Percentiles rank a stretch among this genome's conserved stretches.
Conservation (phyloP, 2,329 filamentous ascomycete species). For the Plenodomus lindquistii region DNA sequence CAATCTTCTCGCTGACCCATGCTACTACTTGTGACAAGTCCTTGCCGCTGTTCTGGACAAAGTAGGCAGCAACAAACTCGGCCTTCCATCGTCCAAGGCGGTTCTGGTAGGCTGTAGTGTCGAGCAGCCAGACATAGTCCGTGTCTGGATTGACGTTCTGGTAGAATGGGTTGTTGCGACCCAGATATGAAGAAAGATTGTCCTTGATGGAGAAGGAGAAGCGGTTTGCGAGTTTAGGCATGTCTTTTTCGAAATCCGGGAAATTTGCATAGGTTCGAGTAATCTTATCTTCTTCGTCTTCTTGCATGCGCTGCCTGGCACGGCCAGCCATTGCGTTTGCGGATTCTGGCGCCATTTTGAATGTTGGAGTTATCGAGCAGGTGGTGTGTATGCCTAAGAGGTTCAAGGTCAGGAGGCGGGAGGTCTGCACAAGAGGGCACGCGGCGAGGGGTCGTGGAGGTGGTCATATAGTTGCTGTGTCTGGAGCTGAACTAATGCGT, state of each 20-base stretch:
- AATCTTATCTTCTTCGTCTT: conserved; percentile 39
- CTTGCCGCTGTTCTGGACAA: conserved; percentile 71
- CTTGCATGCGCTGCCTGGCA: conserved; percentile 33
- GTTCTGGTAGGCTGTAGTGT: conserved; percentile 79
- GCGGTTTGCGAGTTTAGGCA: conserved; percentile 39
- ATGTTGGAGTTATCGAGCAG: conserved; percentile 8
- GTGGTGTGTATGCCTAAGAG: conserved; percentile 25
- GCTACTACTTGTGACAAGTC: conserved; percentile 70
- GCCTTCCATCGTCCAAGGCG: conserved; percentile 67
- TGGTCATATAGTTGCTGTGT: conserved; percentile 22
- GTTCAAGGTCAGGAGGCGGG: conserved; percentile 37
- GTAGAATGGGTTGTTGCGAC: conserved; percentile 44
- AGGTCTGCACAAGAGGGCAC: conserved; percentile 39
- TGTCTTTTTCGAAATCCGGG: conserved; percentile 40
- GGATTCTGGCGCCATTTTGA: conserved; percentile 35
- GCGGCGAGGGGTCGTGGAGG: conserved; percentile 20
- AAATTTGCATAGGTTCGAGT: conserved; percentile 36
- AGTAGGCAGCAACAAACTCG: conserved; percentile 82
- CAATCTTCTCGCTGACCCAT: conserved; percentile 70
- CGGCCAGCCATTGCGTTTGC: conserved; percentile 32
- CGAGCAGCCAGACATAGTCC: conserved; percentile 84
- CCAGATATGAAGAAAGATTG: conserved; percentile 46
- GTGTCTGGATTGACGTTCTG: conserved; percentile 58
- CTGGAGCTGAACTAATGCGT: conserved; percentile 17
- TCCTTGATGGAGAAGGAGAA: conserved; percentile 45